Evolutionary conservation across 2,329 filamentous ascomycete species (phyloP).

Genomic region (Aureobasidium subglaciale): DNA sequence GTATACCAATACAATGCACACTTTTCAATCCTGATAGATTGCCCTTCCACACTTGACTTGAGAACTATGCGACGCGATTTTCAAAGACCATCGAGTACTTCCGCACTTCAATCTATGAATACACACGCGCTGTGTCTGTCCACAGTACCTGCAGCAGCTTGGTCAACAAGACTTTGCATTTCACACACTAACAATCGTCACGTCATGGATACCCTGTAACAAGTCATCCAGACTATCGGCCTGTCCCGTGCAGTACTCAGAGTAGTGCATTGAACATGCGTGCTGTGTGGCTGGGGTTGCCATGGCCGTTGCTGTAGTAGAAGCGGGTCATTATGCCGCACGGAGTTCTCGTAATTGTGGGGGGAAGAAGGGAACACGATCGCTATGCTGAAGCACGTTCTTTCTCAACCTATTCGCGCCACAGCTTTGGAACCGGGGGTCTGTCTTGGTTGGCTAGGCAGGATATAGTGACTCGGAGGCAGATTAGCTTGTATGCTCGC

Average conservation of each 20-base stretch:
- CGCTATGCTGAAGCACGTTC: neutral
- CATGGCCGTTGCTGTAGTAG: constrained; percentile 6
- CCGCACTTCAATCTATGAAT: neutral
- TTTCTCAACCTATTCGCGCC: neutral
- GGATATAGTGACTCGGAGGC: too few species aligned
- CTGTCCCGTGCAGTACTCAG: neutral
- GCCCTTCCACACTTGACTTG: neutral
- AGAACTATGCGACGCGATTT: too few species aligned
- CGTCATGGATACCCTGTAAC: neutral
- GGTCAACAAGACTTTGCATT: neutral
- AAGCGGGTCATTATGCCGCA: too few species aligned
- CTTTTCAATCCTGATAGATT: neutral
- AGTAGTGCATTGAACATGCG: neutral
- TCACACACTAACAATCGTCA: too few species aligned
- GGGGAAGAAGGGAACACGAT: neutral
- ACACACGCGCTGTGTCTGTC: too few species aligned
- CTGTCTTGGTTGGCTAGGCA: neutral
- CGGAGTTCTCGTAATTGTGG: neutral
- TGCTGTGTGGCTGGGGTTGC: neutral
- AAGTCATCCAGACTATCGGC: too few species aligned
- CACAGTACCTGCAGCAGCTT: neutral
- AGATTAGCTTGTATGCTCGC: too few species aligned
- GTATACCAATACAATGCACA: constrained; percentile 11
- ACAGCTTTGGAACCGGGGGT: too few species aligned
- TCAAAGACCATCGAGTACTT: too few species aligned